Base-by-base conservation (phyloP, 257 asterid species). In the Cruciata laevipes region DNA sequence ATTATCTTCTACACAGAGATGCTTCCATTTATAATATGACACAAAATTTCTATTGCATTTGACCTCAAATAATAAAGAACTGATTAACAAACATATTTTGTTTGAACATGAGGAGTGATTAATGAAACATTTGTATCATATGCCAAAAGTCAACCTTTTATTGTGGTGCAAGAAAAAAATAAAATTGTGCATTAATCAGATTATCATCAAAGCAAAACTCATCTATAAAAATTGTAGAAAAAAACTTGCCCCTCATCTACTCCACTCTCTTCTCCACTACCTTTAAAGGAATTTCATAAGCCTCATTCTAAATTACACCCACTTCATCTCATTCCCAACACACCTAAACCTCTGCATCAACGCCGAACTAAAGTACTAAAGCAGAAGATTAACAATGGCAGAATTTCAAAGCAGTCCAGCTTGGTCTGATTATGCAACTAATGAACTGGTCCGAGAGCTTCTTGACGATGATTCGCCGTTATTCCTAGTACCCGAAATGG, bases 251-350 rank as follows among this genome's bases (percentile, higher is more conserved):
- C 72, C 78, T 72, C 84, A 90, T 86, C 97, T 82, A 53, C 97
- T 90, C 97, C 96, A 84, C 92, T 90, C 85, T 73, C 72, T 57
- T 55, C 61, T 21, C 6, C 23, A 20, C 79, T 73, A 78, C 67
- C 76, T 73, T 69, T 71, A 62, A 56, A n/a, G 61, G 57, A 30
- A 17, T 20, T 59, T 42, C 53, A 4, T 38, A 37, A 44, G 7
- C 65, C 70, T 65, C 60, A 20, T 10, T 71, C 73, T 60, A n/a
- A n/a, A n/a, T n/a, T n/a, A n/a, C 32, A 66, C 59, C 66, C 73
- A 71, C 74, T 68, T 56, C 33, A 56, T 31, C 59, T 53, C 60
- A 53, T n/a, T 47, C 23, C n/a, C 53, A 57, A 61, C 32, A 61
- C 32, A 65, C 42, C 49, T 66, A 72, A 27, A 53, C n/a, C 51